These are phyloP conservation scores for Chalciporus piperatus DNA, from an alignment of 768 basidiomycete genomes.

Conservation along the genomic window DNA sequence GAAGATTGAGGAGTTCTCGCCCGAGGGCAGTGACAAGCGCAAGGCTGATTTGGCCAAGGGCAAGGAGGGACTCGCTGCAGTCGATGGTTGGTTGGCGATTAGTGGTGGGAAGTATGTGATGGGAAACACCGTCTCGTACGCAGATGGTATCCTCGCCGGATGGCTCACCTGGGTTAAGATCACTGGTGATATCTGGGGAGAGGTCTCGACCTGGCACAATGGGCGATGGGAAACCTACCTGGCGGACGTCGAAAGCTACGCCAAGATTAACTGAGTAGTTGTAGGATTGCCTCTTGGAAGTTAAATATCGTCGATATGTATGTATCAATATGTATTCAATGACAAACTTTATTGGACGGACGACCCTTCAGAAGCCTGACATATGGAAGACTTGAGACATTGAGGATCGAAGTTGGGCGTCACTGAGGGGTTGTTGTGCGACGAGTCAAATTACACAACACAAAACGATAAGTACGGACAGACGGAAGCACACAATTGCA, in stretches of 20 bases:
- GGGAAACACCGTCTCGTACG: slow-evolving; percentile 34
- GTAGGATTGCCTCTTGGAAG: neutral
- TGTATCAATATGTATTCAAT: neutral
- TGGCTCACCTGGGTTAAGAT: slow-evolving; percentile 36
- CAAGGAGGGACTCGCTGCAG: slow-evolving; percentile 21
- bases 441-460: no score
- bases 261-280: slow-evolving; percentile 11
- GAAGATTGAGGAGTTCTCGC: slow-evolving; percentile 37
- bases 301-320: neutral
- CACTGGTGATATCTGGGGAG: slow-evolving; percentile 32
- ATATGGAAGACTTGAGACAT: no score
- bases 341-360: no score
- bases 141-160: slow-evolving; percentile 34
- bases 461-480: no score
- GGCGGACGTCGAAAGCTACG: slow-evolving; percentile 32
- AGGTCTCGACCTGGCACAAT: slow-evolving; percentile 34
- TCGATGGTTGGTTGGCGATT: slow-evolving; percentile 32
- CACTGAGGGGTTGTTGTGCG: no score
- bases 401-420: no score
- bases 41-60: slow-evolving; percentile 27
- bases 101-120: slow-evolving; percentile 32
- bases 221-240: slow-evolving; percentile 39
- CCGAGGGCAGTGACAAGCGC: slow-evolving; percentile 23
- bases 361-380: no score
- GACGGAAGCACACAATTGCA: no score